Base-by-base conservation (phyloP, 192 early-diverging fungal genomes). In the Backusella australiensis region DNA sequence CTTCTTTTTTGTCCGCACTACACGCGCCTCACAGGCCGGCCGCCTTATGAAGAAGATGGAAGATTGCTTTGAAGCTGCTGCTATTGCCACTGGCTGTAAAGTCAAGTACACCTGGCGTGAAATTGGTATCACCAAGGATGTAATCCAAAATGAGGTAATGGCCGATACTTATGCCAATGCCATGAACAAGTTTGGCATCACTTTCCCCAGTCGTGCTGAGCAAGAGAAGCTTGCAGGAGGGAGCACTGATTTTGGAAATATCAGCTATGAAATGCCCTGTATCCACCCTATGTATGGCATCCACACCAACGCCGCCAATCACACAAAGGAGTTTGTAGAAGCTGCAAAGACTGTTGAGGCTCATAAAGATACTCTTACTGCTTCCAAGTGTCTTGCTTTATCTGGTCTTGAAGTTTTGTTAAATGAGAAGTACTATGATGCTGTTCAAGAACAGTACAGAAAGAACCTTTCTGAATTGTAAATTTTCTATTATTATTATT, bases 211-310 rank as follows among this genome's bases (percentile, higher is more conserved):
- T 39, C 72, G 78, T 38, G 11, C 29, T 0, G 73, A 69, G 8
- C 82, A 87, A 71, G 69, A 73, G 14, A 34, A 71, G 11, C 5
- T 38, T 7, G 52, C 66, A 1, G 81, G 79, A 46, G 93, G 89
- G 0, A 86, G 86, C 6, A 91, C 93, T 4, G 93, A 93, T 79
- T 73, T 82, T 46, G 93, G 92, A 36, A 93, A 94, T 66, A 83
- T 93, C 39, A 88, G 88, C n/a, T 86, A 91, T 23, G 78, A 77
- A 34, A 85, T 90, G 11, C 90, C 93, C 38, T 75, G 70, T 11
- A 80, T 88, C 29, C 86, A 88, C 38, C 77, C 79, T 26, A 68
- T 56, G 56, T 73, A 65, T 44, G 68, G 63, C 9, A 86, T 89
- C 44, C 84, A 88, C 36, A 86, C 85, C 0, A 83, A 86, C 12